Base-by-base conservation (phyloP, 176 grass and related monocot genomes). In the Paspalum vaginatum region DNA sequence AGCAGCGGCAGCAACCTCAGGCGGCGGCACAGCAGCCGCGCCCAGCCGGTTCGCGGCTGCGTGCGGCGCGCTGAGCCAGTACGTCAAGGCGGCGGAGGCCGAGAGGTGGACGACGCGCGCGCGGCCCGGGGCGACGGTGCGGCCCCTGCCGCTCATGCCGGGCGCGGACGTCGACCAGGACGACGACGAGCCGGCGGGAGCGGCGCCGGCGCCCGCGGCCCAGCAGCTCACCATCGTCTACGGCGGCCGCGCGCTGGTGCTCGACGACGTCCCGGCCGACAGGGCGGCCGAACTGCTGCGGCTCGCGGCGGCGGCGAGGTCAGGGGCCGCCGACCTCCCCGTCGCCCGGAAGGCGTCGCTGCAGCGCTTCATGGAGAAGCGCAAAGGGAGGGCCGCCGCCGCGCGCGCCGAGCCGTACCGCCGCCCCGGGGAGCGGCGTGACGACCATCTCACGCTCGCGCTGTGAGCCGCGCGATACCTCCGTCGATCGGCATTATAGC, bases 311-410 rank as follows among this genome's bases (percentile, higher is more conserved):
- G 3, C 4, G 22, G 8, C 22, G 58, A 26, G 58, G 58, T 11
- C 25, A 22, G 2, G 24, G 12, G 22, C 37, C 74, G 82, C 25
- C 72, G 84, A 89, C 77, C 80, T 89, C 51, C 88, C 88, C 16
- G 78, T 94, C 38, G 86, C 87, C 38, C 80, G 88, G 51, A 91
- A 84, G 74, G 83, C 75, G 37, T 94, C 88, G 4, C 85, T 94
- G 40, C 91, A 89, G 69, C 83, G 89, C 66, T 94, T 94, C 71
- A 48, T 94, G 32, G 88, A 83, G 67, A 94, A 89, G 79, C 88
- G 92, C 73, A 89, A 91, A 61, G 59, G 83, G 48, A 72, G 86
- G 65, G 24, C 78, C 24, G 81, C 80, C 59, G 72, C 64, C 25
- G 32, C 32, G 32, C 72, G 59, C 17, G 79, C 26, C 4, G 49